Percentiles rank a stretch among this genome's conserved stretches.
phyloP scores from a whole-genome alignment of 495 filamentous ascomycete genomes.

The Trichoderma reesei region DNA sequence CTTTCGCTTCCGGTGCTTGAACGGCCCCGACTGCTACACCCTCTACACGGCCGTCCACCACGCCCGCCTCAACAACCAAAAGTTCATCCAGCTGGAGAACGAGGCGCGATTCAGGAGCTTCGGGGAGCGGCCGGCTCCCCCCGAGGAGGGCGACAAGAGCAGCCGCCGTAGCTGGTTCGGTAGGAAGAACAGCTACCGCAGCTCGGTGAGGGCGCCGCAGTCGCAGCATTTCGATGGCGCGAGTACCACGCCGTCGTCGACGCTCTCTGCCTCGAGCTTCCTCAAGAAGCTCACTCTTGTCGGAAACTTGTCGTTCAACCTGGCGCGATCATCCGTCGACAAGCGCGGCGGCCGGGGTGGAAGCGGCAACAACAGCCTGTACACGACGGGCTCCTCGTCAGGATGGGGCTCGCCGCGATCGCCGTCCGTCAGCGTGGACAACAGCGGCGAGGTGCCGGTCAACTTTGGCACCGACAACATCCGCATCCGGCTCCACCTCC shows the following conservation, averaged over 20 bases:
- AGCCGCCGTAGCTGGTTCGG: slow-evolving; percentile 44
- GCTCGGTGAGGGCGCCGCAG: slow-evolving; percentile 38
- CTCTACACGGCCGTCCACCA: slow-evolving; percentile 78
- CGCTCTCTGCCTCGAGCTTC: slow-evolving; percentile 64
- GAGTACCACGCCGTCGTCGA: slow-evolving; percentile 34
- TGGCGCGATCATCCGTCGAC: slow-evolving; percentile 48
- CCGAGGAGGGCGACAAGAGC: slow-evolving; percentile 27
- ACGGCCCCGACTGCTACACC: slow-evolving; percentile 62
- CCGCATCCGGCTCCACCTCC: slow-evolving; percentile 72
- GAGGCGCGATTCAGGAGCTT: slow-evolving; percentile 42
- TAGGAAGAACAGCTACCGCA: slow-evolving; percentile 50
- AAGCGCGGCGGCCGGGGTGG: slow-evolving; percentile 30
- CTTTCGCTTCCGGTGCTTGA: slow-evolving; percentile 68
- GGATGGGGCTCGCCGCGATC: slow-evolving; percentile 46
- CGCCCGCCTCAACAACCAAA: slow-evolving; percentile 76
- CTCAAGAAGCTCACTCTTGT: slow-evolving; percentile 48
- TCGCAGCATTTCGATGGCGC: slow-evolving; percentile 33
- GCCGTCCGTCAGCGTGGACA: slow-evolving; percentile 42
- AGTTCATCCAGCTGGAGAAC: slow-evolving; percentile 71
- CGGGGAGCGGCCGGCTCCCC: slow-evolving; percentile 26
- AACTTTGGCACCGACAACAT: slow-evolving; percentile 66
- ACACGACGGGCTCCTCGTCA: slow-evolving; percentile 44
- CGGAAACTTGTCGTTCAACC: slow-evolving; percentile 62
- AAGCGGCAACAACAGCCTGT: slow-evolving; percentile 50
- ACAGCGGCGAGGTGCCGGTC: slow-evolving; percentile 49